Conservation (phyloP, 371 early-diverging fungal species). For the Mortierella sp. region DNA sequence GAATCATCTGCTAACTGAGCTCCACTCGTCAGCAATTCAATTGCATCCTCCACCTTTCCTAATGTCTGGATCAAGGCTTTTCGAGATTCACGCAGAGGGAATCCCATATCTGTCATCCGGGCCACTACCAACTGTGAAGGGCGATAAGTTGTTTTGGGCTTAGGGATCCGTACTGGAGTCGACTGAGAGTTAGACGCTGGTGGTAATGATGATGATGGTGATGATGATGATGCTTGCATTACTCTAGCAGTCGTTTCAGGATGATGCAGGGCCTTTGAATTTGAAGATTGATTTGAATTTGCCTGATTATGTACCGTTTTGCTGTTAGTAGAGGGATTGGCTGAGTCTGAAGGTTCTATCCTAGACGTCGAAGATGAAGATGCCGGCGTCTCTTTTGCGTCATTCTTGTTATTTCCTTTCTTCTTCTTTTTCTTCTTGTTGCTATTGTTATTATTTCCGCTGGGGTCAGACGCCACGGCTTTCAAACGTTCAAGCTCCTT, state of each 20-base stretch:
- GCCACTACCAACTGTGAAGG: slow-evolving; percentile 52
- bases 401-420: slow-evolving; percentile 35
- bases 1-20: slow-evolving; percentile 53
- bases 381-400: slow-evolving; percentile 24
- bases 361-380: slow-evolving; percentile 6
- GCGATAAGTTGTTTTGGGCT: slow-evolving; percentile 54
- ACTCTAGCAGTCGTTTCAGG: background rate
- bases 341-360: slow-evolving; percentile 4
- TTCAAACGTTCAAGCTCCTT: slow-evolving; percentile 54
- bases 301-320: slow-evolving; percentile 12
- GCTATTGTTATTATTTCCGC: slow-evolving; percentile 42
- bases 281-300: background rate
- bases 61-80: slow-evolving; percentile 52
- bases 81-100: slow-evolving; percentile 44
- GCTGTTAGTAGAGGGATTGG: slow-evolving; percentile 5
- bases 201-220: slow-evolving; percentile 1
- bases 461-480: slow-evolving; percentile 43
- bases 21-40: slow-evolving; percentile 53
- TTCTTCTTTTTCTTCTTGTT: slow-evolving; percentile 54
- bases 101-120: slow-evolving; percentile 55
- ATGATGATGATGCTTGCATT: background rate
- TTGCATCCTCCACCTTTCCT: slow-evolving; percentile 56
- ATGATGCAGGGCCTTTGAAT: slow-evolving; percentile 1
- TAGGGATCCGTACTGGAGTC: slow-evolving; percentile 30
- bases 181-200: slow-evolving; percentile 3